phyloP scores from a whole-genome alignment of 2,329 filamentous ascomycete species.

The Colletotrichum sp. region DNA sequence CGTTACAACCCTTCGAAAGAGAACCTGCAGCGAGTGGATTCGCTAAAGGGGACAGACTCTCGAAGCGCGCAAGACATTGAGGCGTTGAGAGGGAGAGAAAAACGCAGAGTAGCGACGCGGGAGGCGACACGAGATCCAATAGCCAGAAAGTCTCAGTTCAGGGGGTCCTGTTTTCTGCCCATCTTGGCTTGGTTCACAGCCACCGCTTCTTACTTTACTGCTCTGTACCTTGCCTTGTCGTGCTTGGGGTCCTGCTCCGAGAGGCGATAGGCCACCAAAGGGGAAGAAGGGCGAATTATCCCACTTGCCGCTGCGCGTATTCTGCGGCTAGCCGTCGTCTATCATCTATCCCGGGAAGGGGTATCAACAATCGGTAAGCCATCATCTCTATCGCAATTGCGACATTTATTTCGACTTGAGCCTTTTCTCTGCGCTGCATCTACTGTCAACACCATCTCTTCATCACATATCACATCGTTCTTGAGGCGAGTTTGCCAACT shows the following conservation, averaged over 20 bases:
- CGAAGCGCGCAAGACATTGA: neutral
- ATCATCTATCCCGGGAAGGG: neutral
- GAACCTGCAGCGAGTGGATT: neutral
- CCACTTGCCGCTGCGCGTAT: slow-evolving; percentile 9
- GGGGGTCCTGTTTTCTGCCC: slow-evolving; percentile 7
- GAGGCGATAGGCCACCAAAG: slow-evolving; percentile 16
- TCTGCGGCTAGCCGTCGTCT: slow-evolving; percentile 10
- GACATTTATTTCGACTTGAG: neutral
- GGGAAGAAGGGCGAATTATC: slow-evolving; percentile 7
- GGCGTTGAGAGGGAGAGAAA: neutral
- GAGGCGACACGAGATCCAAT: slow-evolving; percentile 7
- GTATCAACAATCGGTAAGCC: slow-evolving; percentile 10
- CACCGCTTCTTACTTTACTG: neutral
- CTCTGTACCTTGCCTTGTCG: slow-evolving; percentile 13
- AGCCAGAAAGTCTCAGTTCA: slow-evolving; percentile 15
- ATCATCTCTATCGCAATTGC: slow-evolving; percentile 1
- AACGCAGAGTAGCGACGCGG: neutral
- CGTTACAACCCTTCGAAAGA: neutral
- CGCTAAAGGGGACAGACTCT: neutral
- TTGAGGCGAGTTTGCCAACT: neutral
- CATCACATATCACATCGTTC: slow-evolving; percentile 2
- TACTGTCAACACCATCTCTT: neutral
- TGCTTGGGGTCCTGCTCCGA: slow-evolving; percentile 10
- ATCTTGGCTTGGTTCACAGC: slow-evolving; percentile 14
- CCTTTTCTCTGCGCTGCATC: neutral